phyloP scores from a whole-genome alignment of 129 eudicot species.

The Saposhnikovia divaricata region DNA sequence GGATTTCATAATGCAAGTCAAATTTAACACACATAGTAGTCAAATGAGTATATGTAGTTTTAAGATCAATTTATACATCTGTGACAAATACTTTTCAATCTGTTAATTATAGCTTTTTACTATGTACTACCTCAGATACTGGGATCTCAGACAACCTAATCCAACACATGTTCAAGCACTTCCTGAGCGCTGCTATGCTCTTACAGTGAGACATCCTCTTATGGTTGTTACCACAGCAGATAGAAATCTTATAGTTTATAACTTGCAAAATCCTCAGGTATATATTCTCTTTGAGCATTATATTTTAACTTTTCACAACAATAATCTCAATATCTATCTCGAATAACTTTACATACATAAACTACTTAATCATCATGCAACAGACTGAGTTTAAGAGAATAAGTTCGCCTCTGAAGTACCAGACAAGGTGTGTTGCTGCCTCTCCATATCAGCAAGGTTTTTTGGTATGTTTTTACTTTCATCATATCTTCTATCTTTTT shows the following conservation, averaged over 20 bases:
- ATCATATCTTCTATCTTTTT: too few species aligned
- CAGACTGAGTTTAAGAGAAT: slow-evolving; percentile 86
- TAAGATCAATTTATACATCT: background rate
- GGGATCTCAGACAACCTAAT: slow-evolving; percentile 84
- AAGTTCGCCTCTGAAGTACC: slow-evolving; percentile 75
- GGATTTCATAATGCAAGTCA: too few species aligned
- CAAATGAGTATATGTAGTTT: background rate
- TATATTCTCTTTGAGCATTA: slow-evolving; percentile 1
- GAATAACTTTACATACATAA: background rate
- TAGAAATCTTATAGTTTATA: slow-evolving; percentile 64
- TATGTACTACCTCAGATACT: slow-evolving; percentile 37
- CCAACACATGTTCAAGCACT: slow-evolving; percentile 75
- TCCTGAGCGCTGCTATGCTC: slow-evolving; percentile 89
- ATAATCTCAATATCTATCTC: background rate
- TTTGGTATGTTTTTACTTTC: too few species aligned
- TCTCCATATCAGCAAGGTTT: too few species aligned
- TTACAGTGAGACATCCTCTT: slow-evolving; percentile 68
- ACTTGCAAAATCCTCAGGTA: slow-evolving; percentile 94
- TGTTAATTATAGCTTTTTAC: background rate
- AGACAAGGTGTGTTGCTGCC: slow-evolving; percentile 94
- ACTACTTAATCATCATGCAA: slow-evolving; percentile 7
- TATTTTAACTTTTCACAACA: background rate
- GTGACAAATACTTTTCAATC: background rate
- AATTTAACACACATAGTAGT: too few species aligned
- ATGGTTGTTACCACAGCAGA: slow-evolving; percentile 96